phyloP scores from a whole-genome alignment of 768 basidiomycete species.

The Lactarius akahatsu region DNA sequence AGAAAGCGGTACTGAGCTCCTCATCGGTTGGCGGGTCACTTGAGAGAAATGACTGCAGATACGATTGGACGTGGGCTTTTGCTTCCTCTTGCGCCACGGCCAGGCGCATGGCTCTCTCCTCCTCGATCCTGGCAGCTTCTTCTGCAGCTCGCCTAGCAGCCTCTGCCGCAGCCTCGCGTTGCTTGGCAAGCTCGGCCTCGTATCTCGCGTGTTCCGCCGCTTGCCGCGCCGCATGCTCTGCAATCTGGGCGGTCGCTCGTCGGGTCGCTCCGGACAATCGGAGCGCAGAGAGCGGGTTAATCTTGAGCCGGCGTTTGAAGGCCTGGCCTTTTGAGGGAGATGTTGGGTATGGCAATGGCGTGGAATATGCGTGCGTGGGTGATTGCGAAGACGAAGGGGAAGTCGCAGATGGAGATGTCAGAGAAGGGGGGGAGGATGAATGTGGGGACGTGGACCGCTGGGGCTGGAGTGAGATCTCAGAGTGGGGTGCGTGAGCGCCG shows the following conservation, averaged over 20 bases:
- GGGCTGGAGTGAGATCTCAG: neutral
- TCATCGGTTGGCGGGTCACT: slow-evolving; percentile 9
- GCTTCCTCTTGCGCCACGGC: neutral
- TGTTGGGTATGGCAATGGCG: neutral
- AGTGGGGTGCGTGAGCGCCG: neutral
- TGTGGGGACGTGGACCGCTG: neutral
- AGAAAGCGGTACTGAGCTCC: slow-evolving; percentile 41
- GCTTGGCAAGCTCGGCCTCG: neutral
- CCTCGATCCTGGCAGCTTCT: neutral
- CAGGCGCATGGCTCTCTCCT: neutral
- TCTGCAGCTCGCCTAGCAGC: neutral
- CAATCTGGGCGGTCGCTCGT: neutral
- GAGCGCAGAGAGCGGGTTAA: slow-evolving; percentile 6
- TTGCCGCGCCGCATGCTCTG: neutral
- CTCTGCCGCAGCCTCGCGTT: neutral
- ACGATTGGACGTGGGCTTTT: neutral
- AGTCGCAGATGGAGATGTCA: neutral
- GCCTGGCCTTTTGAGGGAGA: neutral
- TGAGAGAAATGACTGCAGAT: slow-evolving; percentile 4
- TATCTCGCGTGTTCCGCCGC: neutral
- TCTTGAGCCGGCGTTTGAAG: neutral
- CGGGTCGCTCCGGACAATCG: slow-evolving; percentile 5
- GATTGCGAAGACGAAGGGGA: neutral
- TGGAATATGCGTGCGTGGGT: neutral
- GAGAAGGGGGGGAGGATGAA: neutral